Conservation (phyloP, 345 rosid species). For the Hibiscus tridactylites region DNA sequence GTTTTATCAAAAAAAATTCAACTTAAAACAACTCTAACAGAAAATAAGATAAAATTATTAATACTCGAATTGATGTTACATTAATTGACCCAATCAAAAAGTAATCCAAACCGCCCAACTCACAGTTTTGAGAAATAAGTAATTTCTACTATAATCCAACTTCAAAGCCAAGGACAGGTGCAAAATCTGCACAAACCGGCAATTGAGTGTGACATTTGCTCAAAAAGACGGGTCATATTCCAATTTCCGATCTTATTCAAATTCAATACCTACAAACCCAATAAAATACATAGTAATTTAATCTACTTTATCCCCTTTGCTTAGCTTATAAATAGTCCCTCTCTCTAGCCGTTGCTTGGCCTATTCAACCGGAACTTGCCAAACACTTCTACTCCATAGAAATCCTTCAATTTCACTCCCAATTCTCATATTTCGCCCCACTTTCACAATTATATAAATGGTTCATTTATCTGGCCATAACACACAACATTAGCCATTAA, state of each 20-base stretch:
- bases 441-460: not conserved
- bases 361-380: constrained; percentile 29
- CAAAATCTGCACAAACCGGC: not conserved
- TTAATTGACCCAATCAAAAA: no score
- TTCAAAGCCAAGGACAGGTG: not conserved
- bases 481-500: not conserved
- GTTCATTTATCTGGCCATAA: not conserved
- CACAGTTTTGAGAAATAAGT: not conserved
- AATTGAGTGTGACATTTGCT: not conserved
- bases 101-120: no score
- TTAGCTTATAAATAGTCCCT: constrained; percentile 18
- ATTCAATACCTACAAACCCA: not conserved
- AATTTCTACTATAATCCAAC: not conserved
- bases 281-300: not conserved
- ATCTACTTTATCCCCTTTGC: not conserved
- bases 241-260: not conserved
- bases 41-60: no score
- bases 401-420: constrained; percentile 17
- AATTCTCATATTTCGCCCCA: not conserved
- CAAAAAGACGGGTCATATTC: constrained; percentile 7
- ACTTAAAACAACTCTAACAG: no score
- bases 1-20: no score
- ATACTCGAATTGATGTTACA: no score
- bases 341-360: constrained; percentile 30
- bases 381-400: not conserved